Conservation (phyloP, 2,329 filamentous ascomycete genomes). For the Claviceps spartinae region DNA sequence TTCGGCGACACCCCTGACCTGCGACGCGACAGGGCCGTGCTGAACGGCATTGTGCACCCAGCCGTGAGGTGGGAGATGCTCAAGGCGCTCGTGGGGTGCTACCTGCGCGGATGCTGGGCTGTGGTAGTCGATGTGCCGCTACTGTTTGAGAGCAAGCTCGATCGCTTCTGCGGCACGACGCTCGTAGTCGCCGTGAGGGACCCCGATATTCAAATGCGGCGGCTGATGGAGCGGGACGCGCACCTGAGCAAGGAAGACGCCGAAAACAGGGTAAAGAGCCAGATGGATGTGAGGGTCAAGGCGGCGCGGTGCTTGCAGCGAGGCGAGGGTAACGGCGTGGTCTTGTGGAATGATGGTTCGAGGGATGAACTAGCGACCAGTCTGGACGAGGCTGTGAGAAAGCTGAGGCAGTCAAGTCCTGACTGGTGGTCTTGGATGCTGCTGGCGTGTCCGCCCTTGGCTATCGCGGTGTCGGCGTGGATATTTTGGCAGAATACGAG, state of each 20-base stretch:
- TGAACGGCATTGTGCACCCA: constrained; percentile 89
- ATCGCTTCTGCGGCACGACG: constrained; percentile 72
- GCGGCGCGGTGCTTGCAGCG: constrained; percentile 59
- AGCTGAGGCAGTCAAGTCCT: constrained; percentile 51
- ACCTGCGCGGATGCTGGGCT: constrained; percentile 67
- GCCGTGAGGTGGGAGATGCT: constrained; percentile 78
- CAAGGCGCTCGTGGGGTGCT: constrained; percentile 55
- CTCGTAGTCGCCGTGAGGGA: constrained; percentile 78
- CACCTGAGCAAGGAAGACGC: constrained; percentile 79
- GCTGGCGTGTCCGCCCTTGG: constrained; percentile 60
- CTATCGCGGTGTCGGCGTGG: constrained; percentile 53
- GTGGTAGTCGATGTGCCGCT: constrained; percentile 87
- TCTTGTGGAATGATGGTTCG: constrained; percentile 82
- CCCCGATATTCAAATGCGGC: constrained; percentile 66
- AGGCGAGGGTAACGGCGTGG: constrained; percentile 51
- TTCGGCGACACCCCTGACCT: constrained; percentile 68
- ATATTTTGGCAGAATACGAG: constrained; percentile 58
- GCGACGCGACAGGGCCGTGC: constrained; percentile 55
- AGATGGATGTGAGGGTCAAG: constrained; percentile 77
- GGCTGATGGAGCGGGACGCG: constrained; percentile 60
- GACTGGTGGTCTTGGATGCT: constrained; percentile 72
- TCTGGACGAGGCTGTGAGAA: constrained; percentile 50
- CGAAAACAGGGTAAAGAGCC: constrained; percentile 70
- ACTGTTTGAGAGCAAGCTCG: constrained; percentile 78
- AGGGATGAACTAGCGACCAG: constrained; percentile 55